Evolutionary conservation across 2,329 filamentous ascomycete genomes (phyloP).

Genomic region (Ambrosiella cleistominuta): DNA sequence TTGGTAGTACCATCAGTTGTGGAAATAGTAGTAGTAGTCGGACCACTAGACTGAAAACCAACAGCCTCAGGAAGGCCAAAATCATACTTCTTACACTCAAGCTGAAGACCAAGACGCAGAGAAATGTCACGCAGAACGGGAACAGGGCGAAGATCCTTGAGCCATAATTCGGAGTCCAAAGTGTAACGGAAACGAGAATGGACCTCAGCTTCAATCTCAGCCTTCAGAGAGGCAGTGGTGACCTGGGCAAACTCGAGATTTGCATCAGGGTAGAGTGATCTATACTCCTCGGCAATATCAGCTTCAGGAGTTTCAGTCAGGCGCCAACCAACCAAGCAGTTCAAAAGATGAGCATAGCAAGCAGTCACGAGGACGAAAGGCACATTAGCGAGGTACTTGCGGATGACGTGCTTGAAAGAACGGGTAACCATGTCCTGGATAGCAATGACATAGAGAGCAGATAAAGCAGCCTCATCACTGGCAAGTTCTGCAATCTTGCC

Average conservation of each 20-base stretch:
- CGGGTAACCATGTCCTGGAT: conserved; percentile 89
- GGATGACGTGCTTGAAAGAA: conserved; percentile 82
- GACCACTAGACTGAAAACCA: conserved; percentile 15
- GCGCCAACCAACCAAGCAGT: conserved; percentile 69
- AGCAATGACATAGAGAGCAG: conserved; percentile 59
- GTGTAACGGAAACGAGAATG: conserved; percentile 58
- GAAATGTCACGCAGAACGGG: conserved; percentile 81
- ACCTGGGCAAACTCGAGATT: conserved; percentile 68
- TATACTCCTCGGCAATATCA: conserved; percentile 58
- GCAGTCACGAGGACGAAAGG: conserved; percentile 64
- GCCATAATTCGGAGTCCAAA: conserved; percentile 47
- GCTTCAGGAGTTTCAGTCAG: conserved; percentile 63
- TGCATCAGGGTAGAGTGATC: conserved; percentile 59
- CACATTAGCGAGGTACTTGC: conserved; percentile 60
- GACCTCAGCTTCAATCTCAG: conserved; percentile 55
- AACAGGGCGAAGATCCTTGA: conserved; percentile 47
- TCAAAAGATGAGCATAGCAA: conserved; percentile 73
- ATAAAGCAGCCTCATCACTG: conserved; percentile 52
- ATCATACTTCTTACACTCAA: conserved; percentile 48
- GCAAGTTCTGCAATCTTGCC: conserved; percentile 56
- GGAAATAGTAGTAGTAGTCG: conserved; percentile 20
- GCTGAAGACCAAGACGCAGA: conserved; percentile 76
- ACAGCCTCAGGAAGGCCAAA: conserved; percentile 17
- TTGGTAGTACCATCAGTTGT: conserved; percentile 22
- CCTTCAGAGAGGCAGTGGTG: conserved; percentile 53